These are phyloP conservation scores for Serendipita sp. DNA, from an alignment of 768 basidiomycete genomes.

Conservation along the genomic window DNA sequence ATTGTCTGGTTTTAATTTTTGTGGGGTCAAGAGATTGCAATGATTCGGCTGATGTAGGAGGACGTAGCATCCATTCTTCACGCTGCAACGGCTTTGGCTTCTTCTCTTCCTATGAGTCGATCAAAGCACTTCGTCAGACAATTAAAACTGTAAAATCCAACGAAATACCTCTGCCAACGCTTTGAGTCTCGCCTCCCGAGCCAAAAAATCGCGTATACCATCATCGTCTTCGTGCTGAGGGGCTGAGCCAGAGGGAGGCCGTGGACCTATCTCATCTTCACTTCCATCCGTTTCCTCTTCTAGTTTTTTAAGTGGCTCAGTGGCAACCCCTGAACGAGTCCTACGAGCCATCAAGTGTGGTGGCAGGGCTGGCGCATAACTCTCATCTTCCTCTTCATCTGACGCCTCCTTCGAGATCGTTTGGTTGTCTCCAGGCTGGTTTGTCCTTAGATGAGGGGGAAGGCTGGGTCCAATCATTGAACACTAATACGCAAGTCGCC, in stretches of 20 bases:
- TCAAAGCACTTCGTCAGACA: not conserved
- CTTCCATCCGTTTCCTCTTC: conserved; percentile 42
- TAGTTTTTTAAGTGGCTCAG: conserved; percentile 29
- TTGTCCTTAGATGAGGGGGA: conserved; percentile 30
- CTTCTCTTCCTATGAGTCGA: conserved; percentile 40
- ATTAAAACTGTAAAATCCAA: not conserved
- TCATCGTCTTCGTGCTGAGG: conserved; percentile 30
- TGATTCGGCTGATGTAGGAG: conserved; percentile 69
- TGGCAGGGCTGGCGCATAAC: conserved; percentile 58
- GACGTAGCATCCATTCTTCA: conserved; percentile 97
- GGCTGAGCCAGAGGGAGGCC: conserved; percentile 42
- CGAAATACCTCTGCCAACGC: conserved; percentile 40
- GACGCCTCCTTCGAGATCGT: conserved; percentile 15
- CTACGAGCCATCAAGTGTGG: conserved; percentile 42
- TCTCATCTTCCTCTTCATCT: conserved; percentile 42
- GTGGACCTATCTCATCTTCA: conserved; percentile 75
- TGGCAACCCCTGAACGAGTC: conserved; percentile 18
- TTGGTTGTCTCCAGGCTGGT: conserved; percentile 5
- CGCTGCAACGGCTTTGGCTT: conserved; percentile 67
- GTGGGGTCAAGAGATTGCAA: conserved; percentile 75
- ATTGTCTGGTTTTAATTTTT: conserved; percentile 59
- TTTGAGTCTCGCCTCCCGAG: conserved; percentile 61
- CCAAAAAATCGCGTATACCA: conserved; percentile 69
- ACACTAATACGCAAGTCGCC: not conserved
- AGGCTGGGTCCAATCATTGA: conserved; percentile 40